phyloP scores from a whole-genome alignment of 2,329 filamentous ascomycete genomes.

The Hansfordia pulvinata region DNA sequence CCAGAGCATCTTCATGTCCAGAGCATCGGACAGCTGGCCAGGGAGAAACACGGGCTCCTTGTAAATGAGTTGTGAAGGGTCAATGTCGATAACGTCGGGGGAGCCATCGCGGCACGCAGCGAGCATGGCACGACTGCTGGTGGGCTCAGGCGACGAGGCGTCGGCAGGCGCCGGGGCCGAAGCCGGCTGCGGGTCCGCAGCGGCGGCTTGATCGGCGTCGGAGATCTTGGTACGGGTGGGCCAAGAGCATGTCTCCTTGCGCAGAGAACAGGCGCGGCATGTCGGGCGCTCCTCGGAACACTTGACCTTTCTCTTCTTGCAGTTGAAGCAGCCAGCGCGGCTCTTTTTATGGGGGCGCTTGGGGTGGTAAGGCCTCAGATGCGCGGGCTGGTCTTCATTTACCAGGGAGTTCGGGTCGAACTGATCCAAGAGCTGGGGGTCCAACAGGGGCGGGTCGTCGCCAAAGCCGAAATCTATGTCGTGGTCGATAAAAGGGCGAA shows the following conservation, averaged over 20 bases:
- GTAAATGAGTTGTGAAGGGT: conserved; percentile 7
- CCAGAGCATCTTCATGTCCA: conserved; percentile 41
- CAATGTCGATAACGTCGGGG: neutral
- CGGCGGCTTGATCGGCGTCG: conserved; percentile 3
- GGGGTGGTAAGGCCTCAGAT: conserved; percentile 21
- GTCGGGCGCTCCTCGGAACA: conserved; percentile 36
- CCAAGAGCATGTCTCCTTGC: conserved; percentile 35
- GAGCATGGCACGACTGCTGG: neutral
- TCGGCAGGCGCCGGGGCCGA: neutral
- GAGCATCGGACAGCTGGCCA: conserved; percentile 15
- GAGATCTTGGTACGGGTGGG: conserved; percentile 9
- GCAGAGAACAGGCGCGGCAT: conserved; percentile 33
- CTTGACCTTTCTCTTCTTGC: conserved; percentile 41
- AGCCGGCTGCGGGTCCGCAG: neutral
- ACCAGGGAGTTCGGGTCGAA: neutral
- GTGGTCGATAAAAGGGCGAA: no score
- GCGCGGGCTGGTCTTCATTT: conserved; percentile 3
- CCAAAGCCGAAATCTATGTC: neutral
- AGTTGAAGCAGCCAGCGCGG: conserved; percentile 36
- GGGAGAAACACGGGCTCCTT: conserved; percentile 22
- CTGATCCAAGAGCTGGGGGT: neutral
- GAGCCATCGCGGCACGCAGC: neutral
- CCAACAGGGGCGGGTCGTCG: neutral
- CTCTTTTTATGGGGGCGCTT: conserved; percentile 44
- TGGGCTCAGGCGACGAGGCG: neutral